These are phyloP conservation scores for Botrytis byssoidea DNA, from an alignment of 2,329 filamentous ascomycete genomes.

Conservation along the genomic window DNA sequence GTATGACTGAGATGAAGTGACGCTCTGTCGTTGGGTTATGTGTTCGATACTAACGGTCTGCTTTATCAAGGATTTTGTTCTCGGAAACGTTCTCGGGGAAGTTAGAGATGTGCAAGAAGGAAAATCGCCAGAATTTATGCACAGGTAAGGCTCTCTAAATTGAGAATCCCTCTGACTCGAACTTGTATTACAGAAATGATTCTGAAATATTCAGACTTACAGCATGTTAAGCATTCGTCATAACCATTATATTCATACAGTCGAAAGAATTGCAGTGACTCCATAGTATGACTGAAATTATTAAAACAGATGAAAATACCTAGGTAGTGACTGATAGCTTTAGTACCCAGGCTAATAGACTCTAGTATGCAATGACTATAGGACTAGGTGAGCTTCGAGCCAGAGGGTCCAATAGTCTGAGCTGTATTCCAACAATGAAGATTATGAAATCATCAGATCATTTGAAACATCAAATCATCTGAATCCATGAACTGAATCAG, in stretches of 20 bases:
- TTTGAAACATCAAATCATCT: no score
- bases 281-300: background rate
- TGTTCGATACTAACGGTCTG: background rate
- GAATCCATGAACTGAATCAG: accelerated
- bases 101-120: background rate
- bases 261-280: background rate
- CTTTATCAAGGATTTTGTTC: accelerated
- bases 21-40: no score
- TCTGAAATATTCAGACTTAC: background rate
- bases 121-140: background rate
- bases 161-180: background rate
- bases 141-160: background rate
- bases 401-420: no score
- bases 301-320: background rate
- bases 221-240: background rate
- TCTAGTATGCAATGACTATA: background rate
- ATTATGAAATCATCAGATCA: no score
- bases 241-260: background rate
- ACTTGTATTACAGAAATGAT: accelerated
- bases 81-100: background rate
- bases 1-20: background rate
- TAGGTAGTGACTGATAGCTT: background rate
- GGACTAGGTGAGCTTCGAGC: background rate
- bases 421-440: no score
- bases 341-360: accelerated